phyloP scores from a whole-genome alignment of 257 asterid species.

The Ophiorrhiza pumila region DNA sequence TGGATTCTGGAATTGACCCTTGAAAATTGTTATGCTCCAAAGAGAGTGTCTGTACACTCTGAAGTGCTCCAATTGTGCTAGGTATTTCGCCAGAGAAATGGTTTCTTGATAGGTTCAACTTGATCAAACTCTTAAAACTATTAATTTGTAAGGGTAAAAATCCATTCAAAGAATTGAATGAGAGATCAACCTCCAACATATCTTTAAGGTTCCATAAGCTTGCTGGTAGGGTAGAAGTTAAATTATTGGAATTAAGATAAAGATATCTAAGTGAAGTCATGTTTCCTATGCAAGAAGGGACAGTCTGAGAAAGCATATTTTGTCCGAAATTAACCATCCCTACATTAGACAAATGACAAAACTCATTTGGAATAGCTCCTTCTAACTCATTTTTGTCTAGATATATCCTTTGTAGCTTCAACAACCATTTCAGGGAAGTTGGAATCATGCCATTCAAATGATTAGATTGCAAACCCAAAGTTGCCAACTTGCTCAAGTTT shows the following conservation, averaged over 20 bases:
- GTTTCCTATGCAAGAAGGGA: not conserved
- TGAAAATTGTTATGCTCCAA: not conserved
- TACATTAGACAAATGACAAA: not conserved
- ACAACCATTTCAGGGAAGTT: no score
- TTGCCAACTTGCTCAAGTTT: conserved; percentile 4
- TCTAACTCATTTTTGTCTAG: not conserved
- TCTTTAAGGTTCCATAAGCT: no score
- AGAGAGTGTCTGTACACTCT: not conserved
- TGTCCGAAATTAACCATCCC: not conserved
- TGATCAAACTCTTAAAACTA: not conserved
- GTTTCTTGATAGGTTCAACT: not conserved
- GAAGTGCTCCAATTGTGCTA: not conserved
- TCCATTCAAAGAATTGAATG: not conserved
- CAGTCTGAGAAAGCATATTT: not conserved
- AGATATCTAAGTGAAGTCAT: not conserved
- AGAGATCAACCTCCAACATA: not conserved
- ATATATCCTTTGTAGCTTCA: not conserved
- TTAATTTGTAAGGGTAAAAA: not conserved
- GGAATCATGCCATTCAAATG: conserved; percentile 10
- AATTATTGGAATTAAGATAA: no score
- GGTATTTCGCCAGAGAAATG: no score
- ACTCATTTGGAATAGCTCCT: not conserved
- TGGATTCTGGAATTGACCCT: conserved; percentile 6
- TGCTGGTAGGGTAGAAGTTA: no score
- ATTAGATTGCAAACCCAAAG: not conserved